A percentile compares a stretch with the other conserved stretches of the same genome.
phyloP scores from a whole-genome alignment of 306 rosid genomes.

The Trifolium dubium region DNA sequence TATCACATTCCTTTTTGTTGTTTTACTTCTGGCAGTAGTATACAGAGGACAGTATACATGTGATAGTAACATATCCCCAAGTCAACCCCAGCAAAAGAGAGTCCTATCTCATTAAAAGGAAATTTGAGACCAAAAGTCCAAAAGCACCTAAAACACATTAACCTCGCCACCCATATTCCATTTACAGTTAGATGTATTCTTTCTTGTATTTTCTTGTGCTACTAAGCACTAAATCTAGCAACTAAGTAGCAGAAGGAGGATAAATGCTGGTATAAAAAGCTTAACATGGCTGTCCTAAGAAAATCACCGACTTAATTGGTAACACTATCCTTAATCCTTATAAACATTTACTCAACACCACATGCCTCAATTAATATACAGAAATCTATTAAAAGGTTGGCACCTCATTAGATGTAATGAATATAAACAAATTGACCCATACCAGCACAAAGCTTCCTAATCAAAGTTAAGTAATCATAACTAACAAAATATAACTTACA shows the following conservation, averaged over 20 bases:
- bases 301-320: constrained; percentile 28
- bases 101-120: constrained; percentile 11
- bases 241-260: constrained; percentile 34
- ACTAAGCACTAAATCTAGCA: neutral
- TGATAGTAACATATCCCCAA: constrained; percentile 19
- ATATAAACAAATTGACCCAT: constrained; percentile 33
- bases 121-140: constrained; percentile 39
- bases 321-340: neutral
- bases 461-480: constrained; percentile 17
- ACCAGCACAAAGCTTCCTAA: constrained; percentile 37
- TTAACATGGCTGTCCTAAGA: constrained; percentile 10
- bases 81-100: constrained; percentile 15
- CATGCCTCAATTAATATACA: constrained; percentile 14
- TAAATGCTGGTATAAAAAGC: constrained; percentile 6
- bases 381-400: constrained; percentile 33
- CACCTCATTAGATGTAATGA: constrained; percentile 31
- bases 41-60: constrained; percentile 12
- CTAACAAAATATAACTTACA: constrained; percentile 10
- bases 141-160: constrained; percentile 30
- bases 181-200: constrained; percentile 8
- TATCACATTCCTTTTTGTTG: constrained; percentile 1
- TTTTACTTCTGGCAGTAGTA: constrained; percentile 30
- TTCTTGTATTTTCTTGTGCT: constrained; percentile 2
- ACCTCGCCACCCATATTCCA: constrained; percentile 2
- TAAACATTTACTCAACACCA: constrained; percentile 26